Base-by-base conservation (phyloP, 2,329 filamentous ascomycete species). In the Hymenoscyphus fraxineus region DNA sequence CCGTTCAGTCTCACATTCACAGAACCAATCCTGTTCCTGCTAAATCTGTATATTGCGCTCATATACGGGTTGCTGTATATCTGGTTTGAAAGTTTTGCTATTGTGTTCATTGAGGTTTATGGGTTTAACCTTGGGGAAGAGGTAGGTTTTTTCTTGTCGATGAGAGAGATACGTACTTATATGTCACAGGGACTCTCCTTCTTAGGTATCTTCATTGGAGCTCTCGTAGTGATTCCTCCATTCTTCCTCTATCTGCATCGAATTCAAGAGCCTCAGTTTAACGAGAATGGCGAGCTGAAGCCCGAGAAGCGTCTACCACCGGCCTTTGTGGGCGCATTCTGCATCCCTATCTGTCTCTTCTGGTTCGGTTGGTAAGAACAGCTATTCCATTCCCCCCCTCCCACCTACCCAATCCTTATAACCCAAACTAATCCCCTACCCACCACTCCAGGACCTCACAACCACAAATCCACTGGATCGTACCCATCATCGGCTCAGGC, bases 101-200 rank as follows among this genome's bases (percentile, higher is more conserved):
- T 88, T n/a, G 85, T 89, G 64, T 90, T 87, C 73, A 78, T 80
- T 2, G 79, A 79, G 35, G 78, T 83, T 69, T 89, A 90, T 74
- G 73, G 76, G 71, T 88, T 90, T 81, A 83, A 80, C 66, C 75
- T 84, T 1, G 85, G 85, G 31, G 71, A 85, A 65, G 76, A 83
- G 66, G 35, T 35, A 35, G 27, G 27, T 27, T 27, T 27, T 27
- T 27, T 27, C 27, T 3, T 27, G 27, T 27, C 27, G 27, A 27
- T 27, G 27, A 3, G 27, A 27, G 27, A 27, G 27, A 27, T 27
- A 27, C 27, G 9, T 35, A 10, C 35, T 35, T 7, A 35, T 35
- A 10, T 35, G 6, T 9, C 9, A 10, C 35, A 35, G 35, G 85
- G 86, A 13, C 79, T 89, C 9, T 80, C 85, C 58, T 89, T 89